These are phyloP conservation scores for Hypholoma fasciculare DNA, from an alignment of 768 basidiomycete species.

Conservation along the genomic window DNA sequence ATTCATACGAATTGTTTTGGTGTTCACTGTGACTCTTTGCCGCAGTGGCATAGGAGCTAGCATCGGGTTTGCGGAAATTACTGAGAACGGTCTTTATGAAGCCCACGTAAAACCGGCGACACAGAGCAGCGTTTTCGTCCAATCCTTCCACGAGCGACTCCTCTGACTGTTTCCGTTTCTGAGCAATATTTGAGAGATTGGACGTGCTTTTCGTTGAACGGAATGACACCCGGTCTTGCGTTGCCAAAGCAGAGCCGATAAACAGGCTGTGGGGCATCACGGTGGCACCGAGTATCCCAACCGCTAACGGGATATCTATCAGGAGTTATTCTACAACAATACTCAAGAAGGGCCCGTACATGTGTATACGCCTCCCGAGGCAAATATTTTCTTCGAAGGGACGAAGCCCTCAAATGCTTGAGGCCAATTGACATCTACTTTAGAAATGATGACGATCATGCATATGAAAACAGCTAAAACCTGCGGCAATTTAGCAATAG, in stretches of 20 bases:
- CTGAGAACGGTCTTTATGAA: slow-evolving; percentile 26
- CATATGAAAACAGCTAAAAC: slow-evolving; percentile 74
- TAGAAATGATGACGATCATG: slow-evolving; percentile 76
- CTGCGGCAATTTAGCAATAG: slow-evolving; percentile 25
- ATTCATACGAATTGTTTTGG: slow-evolving; percentile 54
- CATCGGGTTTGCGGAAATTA: slow-evolving; percentile 39
- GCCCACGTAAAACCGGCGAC: slow-evolving; percentile 13
- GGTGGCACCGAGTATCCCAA: slow-evolving; percentile 80
- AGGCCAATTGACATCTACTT: slow-evolving; percentile 69
- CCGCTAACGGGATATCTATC: slow-evolving; percentile 36
- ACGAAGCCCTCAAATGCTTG: slow-evolving; percentile 74
- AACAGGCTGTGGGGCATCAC: slow-evolving; percentile 95
- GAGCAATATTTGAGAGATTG: slow-evolving; percentile 8
- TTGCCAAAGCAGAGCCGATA: slow-evolving; percentile 83
- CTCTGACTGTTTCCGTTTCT: slow-evolving; percentile 21
- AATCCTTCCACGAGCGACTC: slow-evolving; percentile 4
- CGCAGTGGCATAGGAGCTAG: slow-evolving; percentile 29
- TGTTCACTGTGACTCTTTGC: slow-evolving; percentile 52
- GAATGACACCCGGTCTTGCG: slow-evolving; percentile 67
- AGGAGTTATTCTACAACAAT: not conserved
- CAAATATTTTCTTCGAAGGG: slow-evolving; percentile 65
- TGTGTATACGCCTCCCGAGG: slow-evolving; percentile 59
- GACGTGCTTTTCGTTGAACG: slow-evolving; percentile 22
- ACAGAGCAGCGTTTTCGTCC: slow-evolving; percentile 7
- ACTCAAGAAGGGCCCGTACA: slow-evolving; percentile 39